Conservation (phyloP, 176 grass and related monocot genomes). For the Musa acuminata region DNA sequence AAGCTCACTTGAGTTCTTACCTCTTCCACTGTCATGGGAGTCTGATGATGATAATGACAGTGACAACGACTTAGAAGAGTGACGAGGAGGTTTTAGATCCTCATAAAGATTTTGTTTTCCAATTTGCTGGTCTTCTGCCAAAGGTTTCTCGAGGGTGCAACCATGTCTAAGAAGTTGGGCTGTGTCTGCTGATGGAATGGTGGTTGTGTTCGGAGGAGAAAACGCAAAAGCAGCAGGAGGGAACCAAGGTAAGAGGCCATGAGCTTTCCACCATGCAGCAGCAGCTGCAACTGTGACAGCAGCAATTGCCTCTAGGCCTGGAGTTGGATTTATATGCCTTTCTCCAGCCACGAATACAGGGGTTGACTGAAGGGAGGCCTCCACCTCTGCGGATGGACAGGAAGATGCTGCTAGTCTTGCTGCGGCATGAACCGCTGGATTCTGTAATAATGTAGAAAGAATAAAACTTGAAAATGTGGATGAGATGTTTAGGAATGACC, state of each 20-base stretch:
- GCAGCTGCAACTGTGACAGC: constrained; percentile 81
- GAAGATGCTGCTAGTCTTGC: constrained; percentile 74
- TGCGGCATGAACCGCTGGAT: constrained; percentile 60
- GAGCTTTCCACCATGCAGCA: constrained; percentile 88
- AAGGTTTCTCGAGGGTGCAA: constrained; percentile 21
- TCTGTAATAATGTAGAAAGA: constrained; percentile 76
- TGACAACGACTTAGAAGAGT: background rate
- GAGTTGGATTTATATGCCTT: constrained; percentile 33
- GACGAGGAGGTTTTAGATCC: constrained; percentile 9
- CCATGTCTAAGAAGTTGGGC: constrained; percentile 28
- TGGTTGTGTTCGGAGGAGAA: constrained; percentile 26
- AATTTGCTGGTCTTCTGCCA: constrained; percentile 31
- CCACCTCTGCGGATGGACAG: constrained; percentile 50
- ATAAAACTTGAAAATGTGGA: constrained; percentile 71
- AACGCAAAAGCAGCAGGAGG: constrained; percentile 35
- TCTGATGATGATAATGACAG: constrained; percentile 30
- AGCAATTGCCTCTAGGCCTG: constrained; percentile 56
- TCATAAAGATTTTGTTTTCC: constrained; percentile 25
- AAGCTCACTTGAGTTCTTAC: constrained; percentile 26
- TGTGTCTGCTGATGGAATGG: constrained; percentile 25
- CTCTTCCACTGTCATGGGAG: constrained; percentile 39
- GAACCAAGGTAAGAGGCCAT: constrained; percentile 82
- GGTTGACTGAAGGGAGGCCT: constrained; percentile 27
- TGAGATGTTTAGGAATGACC: constrained; percentile 50
- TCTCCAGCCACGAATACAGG: constrained; percentile 35